phyloP scores from a whole-genome alignment of 371 early-diverging fungal genomes.

The Mortierella sp. region DNA sequence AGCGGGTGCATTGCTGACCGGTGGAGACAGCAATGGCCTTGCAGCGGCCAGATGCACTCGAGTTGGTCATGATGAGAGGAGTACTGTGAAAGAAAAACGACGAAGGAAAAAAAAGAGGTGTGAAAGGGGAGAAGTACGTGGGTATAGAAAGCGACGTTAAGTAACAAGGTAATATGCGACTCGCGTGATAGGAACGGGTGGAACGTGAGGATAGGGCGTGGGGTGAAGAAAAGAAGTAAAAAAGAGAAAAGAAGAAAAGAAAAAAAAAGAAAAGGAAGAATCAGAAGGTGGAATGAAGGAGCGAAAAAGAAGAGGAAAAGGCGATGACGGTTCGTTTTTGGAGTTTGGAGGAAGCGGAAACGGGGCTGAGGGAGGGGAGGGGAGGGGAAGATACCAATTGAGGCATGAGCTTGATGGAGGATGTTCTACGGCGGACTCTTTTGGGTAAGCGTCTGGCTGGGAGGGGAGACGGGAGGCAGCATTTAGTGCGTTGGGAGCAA shows the following conservation, averaged over 20 bases:
- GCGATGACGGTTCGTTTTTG: slow-evolving; percentile 1
- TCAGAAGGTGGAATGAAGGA: slow-evolving; percentile 4
- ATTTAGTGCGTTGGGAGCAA: not conserved
- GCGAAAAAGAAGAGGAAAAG: not conserved
- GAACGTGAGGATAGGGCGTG: not conserved
- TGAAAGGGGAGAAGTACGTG: too few species aligned
- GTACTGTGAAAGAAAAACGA: not conserved
- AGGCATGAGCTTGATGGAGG: not conserved
- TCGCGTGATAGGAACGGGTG: not conserved
- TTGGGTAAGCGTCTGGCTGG: not conserved
- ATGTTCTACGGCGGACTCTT: not conserved
- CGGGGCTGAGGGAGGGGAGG: not conserved
- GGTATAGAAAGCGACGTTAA: not conserved
- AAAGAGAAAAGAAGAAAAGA: too few species aligned
- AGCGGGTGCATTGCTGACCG: slow-evolving; percentile 41
- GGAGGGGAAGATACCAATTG: not conserved
- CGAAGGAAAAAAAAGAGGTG: not conserved
- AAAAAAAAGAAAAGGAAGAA: not conserved
- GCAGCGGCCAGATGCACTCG: slow-evolving; percentile 20
- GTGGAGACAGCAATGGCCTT: slow-evolving; percentile 56
- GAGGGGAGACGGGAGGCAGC: not conserved
- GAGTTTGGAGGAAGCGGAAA: slow-evolving; percentile 2
- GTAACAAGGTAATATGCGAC: not conserved
- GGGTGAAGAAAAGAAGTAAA: not conserved
- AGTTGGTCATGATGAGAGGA: not conserved